phyloP scores from a whole-genome alignment of 345 rosid species.

The Garcia nutans region DNA sequence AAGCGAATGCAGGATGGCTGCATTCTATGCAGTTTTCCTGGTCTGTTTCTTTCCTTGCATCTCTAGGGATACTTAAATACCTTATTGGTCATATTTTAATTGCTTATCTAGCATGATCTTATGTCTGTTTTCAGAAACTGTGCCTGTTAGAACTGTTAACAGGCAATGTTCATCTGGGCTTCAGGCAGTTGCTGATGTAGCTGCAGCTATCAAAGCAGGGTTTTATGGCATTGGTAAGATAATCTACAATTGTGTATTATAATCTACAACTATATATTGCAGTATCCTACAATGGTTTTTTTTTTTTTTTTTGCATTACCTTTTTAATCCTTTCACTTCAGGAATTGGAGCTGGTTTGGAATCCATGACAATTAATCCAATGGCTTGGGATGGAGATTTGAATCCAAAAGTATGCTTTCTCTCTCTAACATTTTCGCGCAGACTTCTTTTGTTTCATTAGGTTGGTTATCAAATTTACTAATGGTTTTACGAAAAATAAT shows the following conservation, averaged over 20 bases:
- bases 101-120: constrained; percentile 4
- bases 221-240: constrained; percentile 84
- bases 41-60: constrained; percentile 30
- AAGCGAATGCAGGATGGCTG: constrained; percentile 96
- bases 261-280: neutral
- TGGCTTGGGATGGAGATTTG: constrained; percentile 83
- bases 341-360: constrained; percentile 99
- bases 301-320: neutral
- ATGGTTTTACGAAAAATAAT: constrained; percentile 21
- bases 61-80: neutral
- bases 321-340: constrained; percentile 15
- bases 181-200: constrained; percentile 99
- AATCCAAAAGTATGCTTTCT: constrained; percentile 64
- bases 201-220: constrained; percentile 93
- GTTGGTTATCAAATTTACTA: neutral
- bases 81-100: neutral
- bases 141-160: constrained; percentile 85
- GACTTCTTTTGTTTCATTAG: neutral
- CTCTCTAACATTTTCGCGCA: neutral
- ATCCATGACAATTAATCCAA: constrained; percentile 79
- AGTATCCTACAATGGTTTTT: neutral
- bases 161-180: constrained; percentile 97
- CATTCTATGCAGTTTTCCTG: constrained; percentile 98
- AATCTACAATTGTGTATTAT: neutral
- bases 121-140: constrained; percentile 53